Evolutionary conservation across 495 filamentous ascomycete species (phyloP).

Genomic region (Aspergillus panamensis): DNA sequence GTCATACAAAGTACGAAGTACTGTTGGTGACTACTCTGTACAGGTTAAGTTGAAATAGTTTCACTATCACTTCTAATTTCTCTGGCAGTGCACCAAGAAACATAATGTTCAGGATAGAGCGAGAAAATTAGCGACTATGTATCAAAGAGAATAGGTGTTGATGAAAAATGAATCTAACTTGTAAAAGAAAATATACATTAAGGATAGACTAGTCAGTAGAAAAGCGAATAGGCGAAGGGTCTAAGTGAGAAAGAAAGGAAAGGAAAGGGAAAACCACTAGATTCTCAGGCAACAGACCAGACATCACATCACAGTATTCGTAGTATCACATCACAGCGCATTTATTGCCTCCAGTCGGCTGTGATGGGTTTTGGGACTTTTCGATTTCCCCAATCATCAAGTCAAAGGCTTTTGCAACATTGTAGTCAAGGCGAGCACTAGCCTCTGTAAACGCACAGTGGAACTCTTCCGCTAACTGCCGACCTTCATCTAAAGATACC

Average conservation of each 20-base stretch:
- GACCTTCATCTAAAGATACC: constrained; percentile 80
- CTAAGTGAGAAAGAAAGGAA: background rate
- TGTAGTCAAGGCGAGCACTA: constrained; percentile 88
- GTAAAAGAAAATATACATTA: no score
- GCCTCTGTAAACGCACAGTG: constrained; percentile 94
- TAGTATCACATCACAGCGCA: constrained; percentile 74
- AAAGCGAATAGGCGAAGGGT: no score
- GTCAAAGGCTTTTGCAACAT: constrained; percentile 90
- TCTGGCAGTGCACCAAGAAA: no score
- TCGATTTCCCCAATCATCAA: constrained; percentile 93
- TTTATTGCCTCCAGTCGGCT: constrained; percentile 73
- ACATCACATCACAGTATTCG: background rate
- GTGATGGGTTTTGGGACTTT: constrained; percentile 85
- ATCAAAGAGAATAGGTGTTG: no score
- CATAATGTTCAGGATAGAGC: no score
- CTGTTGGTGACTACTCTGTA: no score
- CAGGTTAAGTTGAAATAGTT: no score
- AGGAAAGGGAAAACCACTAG: background rate
- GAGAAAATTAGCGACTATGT: no score
- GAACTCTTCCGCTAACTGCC: constrained; percentile 75
- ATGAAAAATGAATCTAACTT: no score
- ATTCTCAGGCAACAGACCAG: background rate
- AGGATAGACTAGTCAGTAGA: no score
- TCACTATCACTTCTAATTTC: background rate
- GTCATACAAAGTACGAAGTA: background rate